phyloP scores from a whole-genome alignment of 2,329 filamentous ascomycete genomes.

The Trichoderma sp. region DNA sequence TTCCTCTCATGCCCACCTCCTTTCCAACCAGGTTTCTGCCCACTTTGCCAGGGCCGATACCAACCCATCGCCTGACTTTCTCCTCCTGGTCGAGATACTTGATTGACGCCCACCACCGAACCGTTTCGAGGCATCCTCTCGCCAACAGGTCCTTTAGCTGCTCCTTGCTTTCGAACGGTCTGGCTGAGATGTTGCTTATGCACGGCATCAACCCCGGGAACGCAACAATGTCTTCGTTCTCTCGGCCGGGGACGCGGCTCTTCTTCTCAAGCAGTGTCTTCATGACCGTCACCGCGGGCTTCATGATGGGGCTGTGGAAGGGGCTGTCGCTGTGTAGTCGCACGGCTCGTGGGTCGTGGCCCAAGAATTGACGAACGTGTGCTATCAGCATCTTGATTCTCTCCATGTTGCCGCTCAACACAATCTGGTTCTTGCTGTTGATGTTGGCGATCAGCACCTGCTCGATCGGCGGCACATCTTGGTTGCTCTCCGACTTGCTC shows the following conservation, averaged over 20 bases:
- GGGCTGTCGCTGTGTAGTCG: slow-evolving; percentile 82
- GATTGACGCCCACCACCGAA: slow-evolving; percentile 92
- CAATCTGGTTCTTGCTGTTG: slow-evolving; percentile 95
- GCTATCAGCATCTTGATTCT: slow-evolving; percentile 77
- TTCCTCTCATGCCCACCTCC: slow-evolving; percentile 81
- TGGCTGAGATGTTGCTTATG: slow-evolving; percentile 80
- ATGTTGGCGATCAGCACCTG: slow-evolving; percentile 91
- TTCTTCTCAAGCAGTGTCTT: slow-evolving; percentile 60
- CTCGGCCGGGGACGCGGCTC: slow-evolving; percentile 51
- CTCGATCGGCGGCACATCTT: slow-evolving; percentile 70
- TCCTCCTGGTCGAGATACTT: slow-evolving; percentile 81
- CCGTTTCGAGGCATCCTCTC: slow-evolving; percentile 83
- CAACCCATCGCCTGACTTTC: slow-evolving; percentile 80
- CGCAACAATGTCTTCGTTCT: slow-evolving; percentile 62
- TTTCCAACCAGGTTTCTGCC: slow-evolving; percentile 91
- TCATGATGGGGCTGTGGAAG: slow-evolving; percentile 91
- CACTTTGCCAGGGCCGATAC: slow-evolving; percentile 90
- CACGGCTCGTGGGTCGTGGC: slow-evolving; percentile 86
- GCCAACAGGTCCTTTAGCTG: slow-evolving; percentile 78
- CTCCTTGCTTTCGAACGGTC: slow-evolving; percentile 69
- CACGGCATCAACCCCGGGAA: slow-evolving; percentile 76
- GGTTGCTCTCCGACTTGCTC: slow-evolving; percentile 63
- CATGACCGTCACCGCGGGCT: slow-evolving; percentile 75
- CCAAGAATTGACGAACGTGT: slow-evolving; percentile 83
- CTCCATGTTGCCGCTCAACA: slow-evolving; percentile 81